These are phyloP conservation scores for Setaria italica DNA, from an alignment of 202 grass and related monocot genomes.

Conservation along the genomic window DNA sequence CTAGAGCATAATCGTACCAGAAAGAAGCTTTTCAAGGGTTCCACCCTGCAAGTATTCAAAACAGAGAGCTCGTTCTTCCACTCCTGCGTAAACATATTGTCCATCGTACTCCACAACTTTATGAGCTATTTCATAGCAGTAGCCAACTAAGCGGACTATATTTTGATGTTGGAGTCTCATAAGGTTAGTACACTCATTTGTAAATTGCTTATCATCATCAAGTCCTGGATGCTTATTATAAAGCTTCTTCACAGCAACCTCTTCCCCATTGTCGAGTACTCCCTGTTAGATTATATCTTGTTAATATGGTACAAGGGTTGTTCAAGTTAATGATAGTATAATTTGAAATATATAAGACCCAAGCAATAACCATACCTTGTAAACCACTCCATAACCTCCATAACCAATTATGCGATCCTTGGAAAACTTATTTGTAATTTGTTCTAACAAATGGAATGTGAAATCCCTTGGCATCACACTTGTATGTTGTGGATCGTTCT, in stretches of 20 bases:
- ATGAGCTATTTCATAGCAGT: neutral
- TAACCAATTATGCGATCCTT: neutral
- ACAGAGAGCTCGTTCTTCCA: neutral
- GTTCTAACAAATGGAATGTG: neutral
- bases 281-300: neutral
- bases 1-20: neutral
- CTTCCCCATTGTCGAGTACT: neutral
- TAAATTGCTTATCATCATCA: neutral
- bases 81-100: neutral
- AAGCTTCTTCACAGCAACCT: slow-evolving; percentile 5
- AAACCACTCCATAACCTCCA: neutral
- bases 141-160: neutral
- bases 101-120: neutral
- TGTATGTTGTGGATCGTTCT: neutral
- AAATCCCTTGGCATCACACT: neutral
- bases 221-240: neutral
- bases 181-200: neutral
- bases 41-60: slow-evolving; percentile 5
- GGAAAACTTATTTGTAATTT: neutral
- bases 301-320: neutral
- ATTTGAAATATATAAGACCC: neutral
- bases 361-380: neutral
- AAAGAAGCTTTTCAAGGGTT: neutral
- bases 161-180: neutral
- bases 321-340: neutral